A percentile compares a stretch with the other conserved stretches of the same genome.
Evolutionary conservation across 1,284 basidiomycete genomes (phyloP).

Genomic region (Paramarasmius palmivorus): DNA sequence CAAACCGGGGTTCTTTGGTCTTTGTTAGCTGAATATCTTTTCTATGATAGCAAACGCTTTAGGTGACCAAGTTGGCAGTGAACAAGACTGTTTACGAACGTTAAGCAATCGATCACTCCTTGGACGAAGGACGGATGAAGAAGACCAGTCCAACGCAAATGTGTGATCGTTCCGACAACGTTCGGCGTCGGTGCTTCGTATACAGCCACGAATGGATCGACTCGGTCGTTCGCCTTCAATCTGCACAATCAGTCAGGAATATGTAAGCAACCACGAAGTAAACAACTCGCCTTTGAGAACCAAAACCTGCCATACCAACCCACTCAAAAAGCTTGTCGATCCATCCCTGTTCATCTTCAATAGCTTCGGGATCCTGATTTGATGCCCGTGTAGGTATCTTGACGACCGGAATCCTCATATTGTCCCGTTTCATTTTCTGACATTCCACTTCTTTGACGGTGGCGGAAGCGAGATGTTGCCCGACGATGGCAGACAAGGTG

Average conservation of each 20-base stretch:
- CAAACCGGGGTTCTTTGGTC: conserved; percentile 21
- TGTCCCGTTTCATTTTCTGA: conserved; percentile 18
- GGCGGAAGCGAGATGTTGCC: neutral
- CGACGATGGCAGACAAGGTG: neutral
- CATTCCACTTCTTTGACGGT: conserved; percentile 10
- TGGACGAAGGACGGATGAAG: conserved; percentile 52
- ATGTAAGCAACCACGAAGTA: neutral
- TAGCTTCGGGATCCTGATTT: conserved; percentile 20
- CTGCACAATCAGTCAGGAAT: conserved; percentile 23
- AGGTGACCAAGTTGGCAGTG: too few relatives aligned
- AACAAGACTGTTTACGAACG: too few relatives aligned
- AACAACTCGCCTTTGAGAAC: conserved; percentile 38
- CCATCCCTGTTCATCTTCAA: conserved; percentile 44
- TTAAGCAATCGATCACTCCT: conserved; percentile 41
- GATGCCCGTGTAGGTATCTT: conserved; percentile 32
- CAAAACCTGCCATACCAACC: conserved; percentile 61
- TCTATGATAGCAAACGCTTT: too few relatives aligned
- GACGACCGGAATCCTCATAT: conserved; percentile 28
- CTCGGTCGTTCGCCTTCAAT: conserved; percentile 41
- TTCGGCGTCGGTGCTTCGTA: conserved; percentile 47
- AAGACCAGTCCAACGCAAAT: conserved; percentile 61
- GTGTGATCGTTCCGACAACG: conserved; percentile 43
- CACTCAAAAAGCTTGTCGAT: conserved; percentile 60
- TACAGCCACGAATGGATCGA: conserved; percentile 46
- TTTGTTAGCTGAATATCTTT: neutral